phyloP scores from a whole-genome alignment of 371 early-diverging fungal genomes.

The Mortierella sp. region DNA sequence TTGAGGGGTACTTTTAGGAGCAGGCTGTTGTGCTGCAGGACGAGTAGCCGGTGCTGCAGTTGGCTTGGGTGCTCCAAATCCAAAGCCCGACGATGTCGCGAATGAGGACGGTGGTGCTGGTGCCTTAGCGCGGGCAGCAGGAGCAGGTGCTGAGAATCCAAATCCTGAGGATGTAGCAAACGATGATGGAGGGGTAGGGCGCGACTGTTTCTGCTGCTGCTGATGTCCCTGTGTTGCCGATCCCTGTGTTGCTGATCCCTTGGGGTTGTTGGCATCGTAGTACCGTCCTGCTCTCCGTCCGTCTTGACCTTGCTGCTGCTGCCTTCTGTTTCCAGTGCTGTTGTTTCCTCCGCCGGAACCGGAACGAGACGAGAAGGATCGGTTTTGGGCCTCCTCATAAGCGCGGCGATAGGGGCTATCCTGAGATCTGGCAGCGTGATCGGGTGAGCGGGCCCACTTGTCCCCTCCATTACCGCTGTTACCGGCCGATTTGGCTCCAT shows the following conservation, averaged over 20 bases:
- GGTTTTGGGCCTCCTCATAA: slow-evolving; percentile 34
- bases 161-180: slow-evolving; percentile 40
- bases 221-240: background rate
- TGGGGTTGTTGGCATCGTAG: slow-evolving; percentile 14
- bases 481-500: background rate
- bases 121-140: slow-evolving; percentile 13
- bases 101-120: slow-evolving; percentile 20
- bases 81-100: slow-evolving; percentile 13
- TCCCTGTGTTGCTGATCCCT: background rate
- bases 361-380: slow-evolving; percentile 9
- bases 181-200: slow-evolving; percentile 35
- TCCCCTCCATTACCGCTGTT: background rate
- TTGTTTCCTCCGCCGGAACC: slow-evolving; percentile 8
- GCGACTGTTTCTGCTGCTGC: slow-evolving; percentile 24
- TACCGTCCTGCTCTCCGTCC: slow-evolving; percentile 29
- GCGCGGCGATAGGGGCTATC: slow-evolving; percentile 40
- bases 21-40: slow-evolving; percentile 5
- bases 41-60: slow-evolving; percentile 17
- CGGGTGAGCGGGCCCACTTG: slow-evolving; percentile 43
- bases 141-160: slow-evolving; percentile 37
- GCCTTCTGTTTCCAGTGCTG: slow-evolving; percentile 10
- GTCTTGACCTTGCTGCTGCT: slow-evolving; percentile 20
- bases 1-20: slow-evolving; percentile 21
- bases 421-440: slow-evolving; percentile 21
- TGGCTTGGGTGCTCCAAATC: slow-evolving; percentile 14